phyloP scores from a whole-genome alignment of 371 early-diverging fungal genomes.

The Syncephalastrum racemosum region DNA sequence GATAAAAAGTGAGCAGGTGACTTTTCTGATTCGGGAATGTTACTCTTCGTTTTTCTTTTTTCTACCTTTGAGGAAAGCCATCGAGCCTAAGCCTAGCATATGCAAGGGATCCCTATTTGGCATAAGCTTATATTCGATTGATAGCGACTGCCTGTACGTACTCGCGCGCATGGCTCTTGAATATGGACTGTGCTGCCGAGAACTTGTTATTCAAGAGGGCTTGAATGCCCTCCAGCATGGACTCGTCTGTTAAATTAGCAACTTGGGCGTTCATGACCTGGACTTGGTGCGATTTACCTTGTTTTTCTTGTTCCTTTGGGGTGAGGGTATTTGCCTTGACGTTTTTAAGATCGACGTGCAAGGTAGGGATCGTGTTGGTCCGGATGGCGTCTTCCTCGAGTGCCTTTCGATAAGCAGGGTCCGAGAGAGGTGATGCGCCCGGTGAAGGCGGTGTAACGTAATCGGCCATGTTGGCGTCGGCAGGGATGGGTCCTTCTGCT shows the following conservation, averaged over 20 bases:
- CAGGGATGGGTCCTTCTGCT: constrained; percentile 12
- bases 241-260: constrained; percentile 28
- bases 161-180: constrained; percentile 23
- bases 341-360: constrained; percentile 33
- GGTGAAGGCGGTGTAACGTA: constrained; percentile 47
- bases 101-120: constrained; percentile 33
- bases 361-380: constrained; percentile 22
- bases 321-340: constrained; percentile 46
- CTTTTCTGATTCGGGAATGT: not conserved
- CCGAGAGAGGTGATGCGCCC: constrained; percentile 24
- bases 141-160: constrained; percentile 7
- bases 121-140: too few species aligned
- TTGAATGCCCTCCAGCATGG: constrained; percentile 44
- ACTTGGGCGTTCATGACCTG: not conserved
- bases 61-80: constrained; percentile 42
- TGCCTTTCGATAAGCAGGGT: constrained; percentile 10
- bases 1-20: constrained; percentile 1
- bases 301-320: constrained; percentile 49
- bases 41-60: constrained; percentile 1
- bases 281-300: constrained; percentile 32
- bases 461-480: constrained; percentile 48
- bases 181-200: constrained; percentile 34
- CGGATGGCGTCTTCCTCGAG: constrained; percentile 7
- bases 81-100: constrained; percentile 38
- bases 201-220: constrained; percentile 56